These are phyloP conservation scores for Fistulifera pelliculosa DNA, from an alignment of 108 stramenopile genomes.

Conservation along the genomic window DNA sequence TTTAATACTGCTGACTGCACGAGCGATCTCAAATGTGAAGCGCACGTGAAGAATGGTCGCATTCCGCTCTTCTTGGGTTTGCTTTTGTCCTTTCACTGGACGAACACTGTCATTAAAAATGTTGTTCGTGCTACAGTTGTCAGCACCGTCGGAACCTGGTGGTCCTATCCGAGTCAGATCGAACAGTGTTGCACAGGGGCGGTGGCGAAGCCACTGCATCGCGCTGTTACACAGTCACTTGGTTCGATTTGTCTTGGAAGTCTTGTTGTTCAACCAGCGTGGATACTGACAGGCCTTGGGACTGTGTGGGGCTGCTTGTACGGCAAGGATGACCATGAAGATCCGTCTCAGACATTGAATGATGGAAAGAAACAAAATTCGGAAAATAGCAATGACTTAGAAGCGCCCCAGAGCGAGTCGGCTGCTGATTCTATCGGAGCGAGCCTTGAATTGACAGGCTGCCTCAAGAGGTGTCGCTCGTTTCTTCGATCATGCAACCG, in stretches of 20 bases:
- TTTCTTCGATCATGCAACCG: slow-evolving; percentile 34
- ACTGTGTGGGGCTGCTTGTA: slow-evolving; percentile 2
- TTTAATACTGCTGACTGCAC: slow-evolving; percentile 29
- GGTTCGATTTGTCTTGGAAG: slow-evolving; percentile 76
- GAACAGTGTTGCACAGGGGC: slow-evolving; percentile 13
- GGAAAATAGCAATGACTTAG: no score
- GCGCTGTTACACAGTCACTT: slow-evolving; percentile 69
- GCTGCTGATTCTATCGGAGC: slow-evolving; percentile 8
- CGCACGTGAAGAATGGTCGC: slow-evolving; percentile 12
- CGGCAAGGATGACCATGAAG: not conserved
- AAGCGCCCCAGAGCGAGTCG: not conserved
- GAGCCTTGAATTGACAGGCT: slow-evolving; percentile 4
- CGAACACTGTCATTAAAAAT: slow-evolving; percentile 63
- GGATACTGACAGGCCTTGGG: slow-evolving; percentile 2
- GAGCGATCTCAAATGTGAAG: slow-evolving; percentile 9
- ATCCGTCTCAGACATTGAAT: no score
- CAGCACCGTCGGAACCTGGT: slow-evolving; percentile 75
- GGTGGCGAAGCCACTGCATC: slow-evolving; percentile 35
- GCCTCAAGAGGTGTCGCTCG: slow-evolving; percentile 2
- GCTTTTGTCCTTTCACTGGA: slow-evolving; percentile 57
- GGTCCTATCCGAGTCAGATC: slow-evolving; percentile 37
- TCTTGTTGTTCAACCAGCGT: slow-evolving; percentile 35
- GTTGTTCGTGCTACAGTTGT: slow-evolving; percentile 69
- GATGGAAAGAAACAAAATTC: no score
- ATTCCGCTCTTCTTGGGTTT: slow-evolving; percentile 21